These are phyloP conservation scores for Cryphonectria japonica DNA, from an alignment of 2,329 filamentous ascomycete species.

Conservation along the genomic window DNA sequence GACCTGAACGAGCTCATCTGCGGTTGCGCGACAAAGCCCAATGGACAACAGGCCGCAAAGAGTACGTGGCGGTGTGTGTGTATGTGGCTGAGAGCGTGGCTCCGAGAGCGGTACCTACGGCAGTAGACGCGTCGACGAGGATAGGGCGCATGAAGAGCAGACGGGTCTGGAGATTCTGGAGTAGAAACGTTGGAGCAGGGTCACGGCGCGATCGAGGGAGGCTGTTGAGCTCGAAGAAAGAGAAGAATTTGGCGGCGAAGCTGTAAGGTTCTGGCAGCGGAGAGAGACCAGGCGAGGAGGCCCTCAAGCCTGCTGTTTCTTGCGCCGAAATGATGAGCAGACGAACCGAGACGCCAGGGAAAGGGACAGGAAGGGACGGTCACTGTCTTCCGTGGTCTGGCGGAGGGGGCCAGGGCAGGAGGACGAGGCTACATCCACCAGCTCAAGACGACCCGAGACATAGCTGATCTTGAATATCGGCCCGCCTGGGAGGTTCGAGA, in stretches of 20 bases:
- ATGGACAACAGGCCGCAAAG: slow-evolving; percentile 27
- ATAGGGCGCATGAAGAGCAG: slow-evolving; percentile 24
- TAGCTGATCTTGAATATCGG: slow-evolving; percentile 27
- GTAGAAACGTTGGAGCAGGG: slow-evolving; percentile 24
- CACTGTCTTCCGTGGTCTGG: slow-evolving; percentile 18
- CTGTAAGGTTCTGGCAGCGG: slow-evolving; percentile 2
- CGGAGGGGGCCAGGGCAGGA: slow-evolving; percentile 23
- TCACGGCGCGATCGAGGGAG: not conserved
- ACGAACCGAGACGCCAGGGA: slow-evolving; percentile 18
- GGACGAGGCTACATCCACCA: slow-evolving; percentile 28
- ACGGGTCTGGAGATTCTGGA: slow-evolving; percentile 14
- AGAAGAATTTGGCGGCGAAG: not conserved
- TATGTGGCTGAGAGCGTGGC: slow-evolving; percentile 19
- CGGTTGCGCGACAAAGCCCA: slow-evolving; percentile 25
- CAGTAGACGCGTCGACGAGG: slow-evolving; percentile 36
- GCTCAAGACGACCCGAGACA: slow-evolving; percentile 28
- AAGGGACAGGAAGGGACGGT: slow-evolving; percentile 9
- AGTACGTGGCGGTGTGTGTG: slow-evolving; percentile 24
- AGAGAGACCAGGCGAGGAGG: not conserved
- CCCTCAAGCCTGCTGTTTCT: slow-evolving; percentile 2
- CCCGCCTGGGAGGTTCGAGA: slow-evolving; percentile 13
- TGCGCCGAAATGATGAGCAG: not conserved
- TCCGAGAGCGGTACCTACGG: slow-evolving; percentile 21
- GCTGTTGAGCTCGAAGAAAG: not conserved
- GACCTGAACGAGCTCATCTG: slow-evolving; percentile 43